Conservation (phyloP, 2,329 filamentous ascomycete genomes). For the Fusarium humuli region DNA sequence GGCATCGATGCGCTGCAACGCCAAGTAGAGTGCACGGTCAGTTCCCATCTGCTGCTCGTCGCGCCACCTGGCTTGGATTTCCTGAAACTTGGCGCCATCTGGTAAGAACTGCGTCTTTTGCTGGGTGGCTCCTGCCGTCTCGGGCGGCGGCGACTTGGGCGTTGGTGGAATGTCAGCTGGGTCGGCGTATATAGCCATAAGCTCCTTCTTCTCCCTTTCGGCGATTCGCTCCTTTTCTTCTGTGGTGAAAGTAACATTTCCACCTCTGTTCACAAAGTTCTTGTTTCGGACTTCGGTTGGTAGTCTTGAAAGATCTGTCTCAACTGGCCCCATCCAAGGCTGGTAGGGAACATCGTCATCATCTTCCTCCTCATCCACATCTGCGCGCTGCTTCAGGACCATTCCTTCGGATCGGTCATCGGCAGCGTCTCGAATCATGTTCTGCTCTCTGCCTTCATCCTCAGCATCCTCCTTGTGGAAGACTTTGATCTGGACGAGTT, state of each 20-base stretch:
- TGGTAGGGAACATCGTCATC: constrained; percentile 67
- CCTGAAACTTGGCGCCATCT: constrained; percentile 56
- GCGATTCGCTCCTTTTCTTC: constrained; percentile 67
- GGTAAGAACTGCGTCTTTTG: constrained; percentile 54
- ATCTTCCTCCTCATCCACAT: constrained; percentile 65
- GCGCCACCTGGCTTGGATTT: constrained; percentile 62
- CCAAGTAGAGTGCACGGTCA: constrained; percentile 57
- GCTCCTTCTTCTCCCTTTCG: constrained; percentile 67
- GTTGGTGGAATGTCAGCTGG: constrained; percentile 66
- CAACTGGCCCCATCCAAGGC: constrained; percentile 63
- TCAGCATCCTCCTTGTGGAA: constrained; percentile 80
- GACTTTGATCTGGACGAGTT: constrained; percentile 73
- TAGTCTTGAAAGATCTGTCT: constrained; percentile 61
- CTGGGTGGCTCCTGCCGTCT: constrained; percentile 43
- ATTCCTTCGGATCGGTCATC: constrained; percentile 81
- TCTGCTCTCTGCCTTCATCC: constrained; percentile 73
- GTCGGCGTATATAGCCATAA: constrained; percentile 71
- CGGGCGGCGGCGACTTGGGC: constrained; percentile 64
- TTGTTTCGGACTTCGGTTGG: constrained; percentile 59
- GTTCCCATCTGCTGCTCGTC: constrained; percentile 60
- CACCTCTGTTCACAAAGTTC: constrained; percentile 67
- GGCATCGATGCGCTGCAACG: constrained; percentile 57
- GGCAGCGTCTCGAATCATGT: constrained; percentile 76
- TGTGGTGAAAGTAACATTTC: constrained; percentile 62
- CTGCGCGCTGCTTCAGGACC: constrained; percentile 68